phyloP scores from a whole-genome alignment of 1,284 basidiomycete genomes.

The Somion occarium region DNA sequence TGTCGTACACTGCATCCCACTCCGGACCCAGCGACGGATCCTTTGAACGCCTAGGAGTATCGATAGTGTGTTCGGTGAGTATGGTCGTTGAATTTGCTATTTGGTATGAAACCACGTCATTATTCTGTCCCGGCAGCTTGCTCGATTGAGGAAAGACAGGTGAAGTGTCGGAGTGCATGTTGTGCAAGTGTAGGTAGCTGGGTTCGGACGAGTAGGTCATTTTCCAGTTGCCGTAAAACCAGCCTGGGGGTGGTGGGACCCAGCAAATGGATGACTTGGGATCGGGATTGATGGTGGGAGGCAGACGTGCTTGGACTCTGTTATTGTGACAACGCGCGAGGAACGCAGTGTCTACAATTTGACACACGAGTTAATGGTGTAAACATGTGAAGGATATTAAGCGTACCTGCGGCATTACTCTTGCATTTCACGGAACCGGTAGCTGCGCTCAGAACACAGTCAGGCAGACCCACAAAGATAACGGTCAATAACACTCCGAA shows the following conservation, averaged over 20 bases:
- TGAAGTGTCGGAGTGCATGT: conserved; percentile 5
- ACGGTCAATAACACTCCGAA: too few relatives aligned
- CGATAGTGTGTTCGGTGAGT: conserved; percentile 1
- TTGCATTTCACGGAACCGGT: too few relatives aligned
- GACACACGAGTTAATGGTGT: too few relatives aligned
- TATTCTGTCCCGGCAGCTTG: conserved; percentile 4
- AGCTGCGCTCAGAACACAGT: too few relatives aligned
- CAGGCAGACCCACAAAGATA: too few relatives aligned
- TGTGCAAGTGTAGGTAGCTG: not conserved
- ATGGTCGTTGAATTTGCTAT: conserved; percentile 1
- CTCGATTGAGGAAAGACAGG: conserved; percentile 5
- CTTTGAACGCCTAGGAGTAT: conserved; percentile 2
- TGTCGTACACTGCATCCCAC: conserved; percentile 2
- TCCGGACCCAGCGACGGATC: not conserved
- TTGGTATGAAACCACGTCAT: conserved; percentile 5
- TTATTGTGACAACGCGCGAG: not conserved
- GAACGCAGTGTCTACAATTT: not conserved
- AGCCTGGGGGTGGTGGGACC: conserved; percentile 1
- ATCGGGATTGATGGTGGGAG: not conserved
- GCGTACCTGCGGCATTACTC: too few relatives aligned
- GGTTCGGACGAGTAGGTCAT: not conserved
- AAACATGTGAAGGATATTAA: too few relatives aligned
- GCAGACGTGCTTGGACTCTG: conserved; percentile 3
- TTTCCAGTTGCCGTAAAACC: conserved; percentile 7
- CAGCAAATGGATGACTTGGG: not conserved